phyloP scores from a whole-genome alignment of 176 grass and related monocot genomes.

The Bothriochloa decipiens region DNA sequence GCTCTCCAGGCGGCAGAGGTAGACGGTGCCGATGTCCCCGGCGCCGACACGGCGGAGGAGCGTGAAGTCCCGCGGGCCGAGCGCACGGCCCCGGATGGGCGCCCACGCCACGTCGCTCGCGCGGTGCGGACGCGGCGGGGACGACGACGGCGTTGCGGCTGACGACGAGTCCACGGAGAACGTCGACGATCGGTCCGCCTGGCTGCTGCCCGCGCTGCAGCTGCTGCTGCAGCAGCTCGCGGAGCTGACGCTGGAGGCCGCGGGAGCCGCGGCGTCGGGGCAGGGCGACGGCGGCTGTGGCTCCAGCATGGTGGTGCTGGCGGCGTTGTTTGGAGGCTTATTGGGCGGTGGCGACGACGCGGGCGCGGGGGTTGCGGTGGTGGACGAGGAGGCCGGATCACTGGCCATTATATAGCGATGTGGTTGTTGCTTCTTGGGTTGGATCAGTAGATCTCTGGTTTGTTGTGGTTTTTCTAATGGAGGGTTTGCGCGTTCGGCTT shows the following conservation, averaged over 20 bases:
- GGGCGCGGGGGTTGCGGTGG: background rate
- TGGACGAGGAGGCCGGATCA: slow-evolving; percentile 17
- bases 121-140: slow-evolving; percentile 67
- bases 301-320: slow-evolving; percentile 36
- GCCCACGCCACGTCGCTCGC: slow-evolving; percentile 69
- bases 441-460: slow-evolving; percentile 12
- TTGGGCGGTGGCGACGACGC: slow-evolving; percentile 32
- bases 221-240: slow-evolving; percentile 62
- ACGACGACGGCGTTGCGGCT: slow-evolving; percentile 24
- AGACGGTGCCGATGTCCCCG: slow-evolving; percentile 92
- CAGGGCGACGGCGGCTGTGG: background rate
- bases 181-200: slow-evolving; percentile 64
- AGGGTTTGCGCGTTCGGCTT: slow-evolving; percentile 49
- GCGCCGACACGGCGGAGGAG: slow-evolving; percentile 82
- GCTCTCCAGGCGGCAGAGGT: slow-evolving; percentile 72
- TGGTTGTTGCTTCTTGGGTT: background rate
- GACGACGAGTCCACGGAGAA: slow-evolving; percentile 28
- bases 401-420: slow-evolving; percentile 45
- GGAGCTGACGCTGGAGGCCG: slow-evolving; percentile 77
- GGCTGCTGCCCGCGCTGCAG: slow-evolving; percentile 54
- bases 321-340: slow-evolving; percentile 35
- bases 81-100: slow-evolving; percentile 62
- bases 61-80: slow-evolving; percentile 89
- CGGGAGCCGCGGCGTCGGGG: slow-evolving; percentile 54
- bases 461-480: slow-evolving; percentile 33